Evolutionary conservation across 2,329 filamentous ascomycete species (phyloP), one percentile per base, ranked within the genome.

Genomic region (Epichloe amarillans): DNA sequence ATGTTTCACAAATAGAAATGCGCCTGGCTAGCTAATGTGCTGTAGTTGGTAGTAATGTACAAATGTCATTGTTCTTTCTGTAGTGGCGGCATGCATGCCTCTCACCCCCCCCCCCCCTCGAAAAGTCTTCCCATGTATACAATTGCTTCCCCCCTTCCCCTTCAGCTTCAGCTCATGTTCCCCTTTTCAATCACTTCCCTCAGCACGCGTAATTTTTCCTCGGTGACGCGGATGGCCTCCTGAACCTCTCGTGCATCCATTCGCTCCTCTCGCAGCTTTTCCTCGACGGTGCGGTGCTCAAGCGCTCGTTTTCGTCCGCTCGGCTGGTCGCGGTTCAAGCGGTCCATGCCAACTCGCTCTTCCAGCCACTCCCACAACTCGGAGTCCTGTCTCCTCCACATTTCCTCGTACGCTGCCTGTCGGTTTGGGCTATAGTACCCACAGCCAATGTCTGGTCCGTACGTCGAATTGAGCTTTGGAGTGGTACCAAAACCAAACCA

Each of bases 291-390:
- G 35, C 73, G 74, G 2, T 75, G 72, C 56, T 83, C 73, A 26
- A 75, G 64, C 14, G 70, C 69, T 54, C 66, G 71, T 57, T 79
- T 75, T 44, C 75, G 71, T 6, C 52, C 50, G 30, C 53, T 57
- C 8, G 53, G 21, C 21, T 57, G 52, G n/a, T 70, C 73, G 21
- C 57, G 54, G 57, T 64, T 68, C 56, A 77, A 68, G 52, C 71
- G 72, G 51, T 88, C 84, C 63, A 93, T 71, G 2, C 88, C 85
- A 2, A 88, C 83, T 17, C 90, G 77, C 59, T 95, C 87, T 65
- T 96, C 90, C 4, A 96, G 71, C 90, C 90, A 96, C 52, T 87
- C 83, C 90, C 90, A 96, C 10, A 96, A 71, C 59, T 93, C 88
- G 56, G 80, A 88, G 64, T 96, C 90, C 65, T 96, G 88, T 40